Evolutionary conservation across 192 early-diverging fungal genomes (phyloP).

Genomic region (Podila epicladia): DNA sequence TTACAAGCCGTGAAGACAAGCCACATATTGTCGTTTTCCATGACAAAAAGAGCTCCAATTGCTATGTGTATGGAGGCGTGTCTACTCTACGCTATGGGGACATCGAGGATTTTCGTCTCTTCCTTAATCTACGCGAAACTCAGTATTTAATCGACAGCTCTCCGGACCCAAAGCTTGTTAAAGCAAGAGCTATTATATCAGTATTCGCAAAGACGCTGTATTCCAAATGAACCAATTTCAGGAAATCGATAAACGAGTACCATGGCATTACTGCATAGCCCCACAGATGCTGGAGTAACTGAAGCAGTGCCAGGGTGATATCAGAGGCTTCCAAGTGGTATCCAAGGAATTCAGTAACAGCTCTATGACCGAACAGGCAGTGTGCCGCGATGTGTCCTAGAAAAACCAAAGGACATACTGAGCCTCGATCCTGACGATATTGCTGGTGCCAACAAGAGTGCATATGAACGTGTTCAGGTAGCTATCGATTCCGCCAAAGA

Average conservation of each 20-base stretch:
- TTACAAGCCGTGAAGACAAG: slow-evolving; percentile 15
- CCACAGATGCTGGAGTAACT: slow-evolving; percentile 16
- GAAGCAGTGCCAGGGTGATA: not conserved
- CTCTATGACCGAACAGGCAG: slow-evolving; percentile 24
- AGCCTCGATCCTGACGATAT: not conserved
- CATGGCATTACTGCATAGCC: slow-evolving; percentile 24
- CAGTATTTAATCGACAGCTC: slow-evolving; percentile 6
- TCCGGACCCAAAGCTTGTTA: not conserved
- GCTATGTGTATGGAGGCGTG: slow-evolving; percentile 8
- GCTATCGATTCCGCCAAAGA: slow-evolving; percentile 21
- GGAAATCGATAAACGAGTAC: slow-evolving; percentile 9
- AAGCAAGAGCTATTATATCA: not conserved
- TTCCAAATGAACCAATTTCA: slow-evolving; percentile 14
- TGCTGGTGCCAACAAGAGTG: not conserved
- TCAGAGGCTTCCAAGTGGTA: slow-evolving; percentile 13
- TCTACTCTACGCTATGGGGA: slow-evolving; percentile 1
- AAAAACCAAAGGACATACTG: not conserved
- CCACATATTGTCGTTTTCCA: slow-evolving; percentile 36
- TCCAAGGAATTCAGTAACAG: not conserved
- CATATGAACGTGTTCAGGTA: slow-evolving; percentile 17
- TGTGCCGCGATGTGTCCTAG: slow-evolving; percentile 28
- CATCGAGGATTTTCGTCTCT: slow-evolving; percentile 2
- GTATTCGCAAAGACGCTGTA: slow-evolving; percentile 7
- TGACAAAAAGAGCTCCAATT: not conserved
- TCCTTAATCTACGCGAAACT: slow-evolving; percentile 1